These are phyloP conservation scores for Mikania micrantha DNA, from an alignment of 129 eudicot genomes.

Conservation along the genomic window DNA sequence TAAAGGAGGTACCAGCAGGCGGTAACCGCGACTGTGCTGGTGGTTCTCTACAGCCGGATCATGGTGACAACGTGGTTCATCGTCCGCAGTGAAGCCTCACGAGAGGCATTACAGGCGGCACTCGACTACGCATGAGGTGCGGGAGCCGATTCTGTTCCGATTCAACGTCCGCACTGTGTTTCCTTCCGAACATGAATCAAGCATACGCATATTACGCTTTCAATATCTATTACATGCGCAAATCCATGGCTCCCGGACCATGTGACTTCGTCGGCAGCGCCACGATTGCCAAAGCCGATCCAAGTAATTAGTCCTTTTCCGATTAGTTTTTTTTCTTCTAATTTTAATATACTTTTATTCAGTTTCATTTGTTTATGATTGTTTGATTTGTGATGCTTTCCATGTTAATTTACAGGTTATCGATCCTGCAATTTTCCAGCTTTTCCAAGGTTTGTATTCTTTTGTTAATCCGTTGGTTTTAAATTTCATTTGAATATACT, in stretches of 20 bases:
- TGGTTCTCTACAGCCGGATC: neutral
- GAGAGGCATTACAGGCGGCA: conserved; percentile 43
- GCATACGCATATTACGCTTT: conserved; percentile 76
- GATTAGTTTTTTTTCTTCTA: no score
- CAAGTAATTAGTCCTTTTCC: no score
- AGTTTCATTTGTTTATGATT: neutral
- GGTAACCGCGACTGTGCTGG: conserved; percentile 4
- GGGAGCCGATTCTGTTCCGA: conserved; percentile 65
- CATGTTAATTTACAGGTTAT: conserved; percentile 44
- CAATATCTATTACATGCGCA: conserved; percentile 59
- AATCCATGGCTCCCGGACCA: conserved; percentile 44
- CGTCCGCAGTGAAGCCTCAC: conserved; percentile 43
- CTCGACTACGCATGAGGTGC: conserved; percentile 70
- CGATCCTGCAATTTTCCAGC: conserved; percentile 81
- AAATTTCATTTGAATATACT: no score
- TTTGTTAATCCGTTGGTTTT: neutral
- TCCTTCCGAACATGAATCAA: conserved; percentile 42
- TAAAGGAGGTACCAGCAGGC: no score
- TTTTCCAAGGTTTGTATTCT: conserved; percentile 43
- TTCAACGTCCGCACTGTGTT: conserved; percentile 49
- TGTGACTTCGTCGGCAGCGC: conserved; percentile 64
- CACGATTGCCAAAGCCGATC: conserved; percentile 56
- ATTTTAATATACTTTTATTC: no score
- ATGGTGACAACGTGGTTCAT: conserved; percentile 50
- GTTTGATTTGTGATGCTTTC: neutral